A percentile compares a stretch with the other conserved stretches of the same genome.
Evolutionary conservation across 345 rosid species (phyloP).

Genomic region (Hibiscus trionum): DNA sequence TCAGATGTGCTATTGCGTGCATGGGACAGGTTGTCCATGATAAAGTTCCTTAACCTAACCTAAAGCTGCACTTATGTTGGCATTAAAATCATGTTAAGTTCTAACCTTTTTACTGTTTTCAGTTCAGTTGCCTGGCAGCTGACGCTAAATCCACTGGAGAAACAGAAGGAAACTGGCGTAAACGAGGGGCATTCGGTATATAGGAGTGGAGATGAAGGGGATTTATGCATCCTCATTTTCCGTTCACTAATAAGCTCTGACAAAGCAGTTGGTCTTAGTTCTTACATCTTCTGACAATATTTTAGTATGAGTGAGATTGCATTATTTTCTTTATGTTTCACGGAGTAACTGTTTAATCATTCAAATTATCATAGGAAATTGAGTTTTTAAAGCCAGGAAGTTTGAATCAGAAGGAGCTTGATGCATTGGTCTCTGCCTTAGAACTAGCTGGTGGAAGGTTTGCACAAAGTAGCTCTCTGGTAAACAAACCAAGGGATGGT

Average conservation of each 20-base stretch:
- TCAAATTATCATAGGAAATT: constrained; percentile 55
- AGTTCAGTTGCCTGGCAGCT: constrained; percentile 96
- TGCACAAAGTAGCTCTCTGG: constrained; percentile 28
- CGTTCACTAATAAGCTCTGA: constrained; percentile 69
- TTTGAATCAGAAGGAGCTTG: constrained; percentile 62
- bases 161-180: constrained; percentile 30
- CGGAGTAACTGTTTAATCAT: background rate
- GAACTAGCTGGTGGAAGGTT: constrained; percentile 50
- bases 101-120: constrained; percentile 20
- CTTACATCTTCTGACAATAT: background rate
- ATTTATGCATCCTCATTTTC: constrained; percentile 69
- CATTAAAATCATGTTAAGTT: background rate
- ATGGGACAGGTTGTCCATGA: constrained; percentile 66
- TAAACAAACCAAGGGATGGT: constrained; percentile 37
- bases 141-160: constrained; percentile 46
- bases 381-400: constrained; percentile 82
- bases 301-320: background rate
- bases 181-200: constrained; percentile 23
- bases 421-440: constrained; percentile 78
- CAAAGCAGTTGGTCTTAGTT: constrained; percentile 48
- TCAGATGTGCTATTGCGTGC: constrained; percentile 75
- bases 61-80: background rate
- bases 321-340: constrained; percentile 1
- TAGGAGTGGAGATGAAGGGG: constrained; percentile 29
- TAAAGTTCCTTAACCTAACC: background rate